phyloP scores from a whole-genome alignment of 2,329 filamentous ascomycete species.

The Blastomyces silverae region DNA sequence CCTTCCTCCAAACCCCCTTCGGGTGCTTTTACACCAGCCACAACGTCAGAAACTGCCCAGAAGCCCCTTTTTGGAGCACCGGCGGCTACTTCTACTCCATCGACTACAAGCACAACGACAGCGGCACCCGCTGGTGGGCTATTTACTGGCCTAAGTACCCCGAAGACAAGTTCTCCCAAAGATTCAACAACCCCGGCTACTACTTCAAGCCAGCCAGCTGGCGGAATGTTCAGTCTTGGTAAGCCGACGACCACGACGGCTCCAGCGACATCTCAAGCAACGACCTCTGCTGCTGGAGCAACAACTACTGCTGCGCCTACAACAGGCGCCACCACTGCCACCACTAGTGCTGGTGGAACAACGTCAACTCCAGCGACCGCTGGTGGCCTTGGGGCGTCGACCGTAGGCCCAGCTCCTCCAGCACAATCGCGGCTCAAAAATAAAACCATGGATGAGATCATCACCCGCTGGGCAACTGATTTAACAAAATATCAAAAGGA shows the following conservation, averaged over 20 bases:
- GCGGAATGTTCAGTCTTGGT: constrained; percentile 26
- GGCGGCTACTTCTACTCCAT: constrained; percentile 16
- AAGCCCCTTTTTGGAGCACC: constrained; percentile 12
- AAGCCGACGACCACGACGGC: constrained; percentile 26
- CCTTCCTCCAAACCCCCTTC: constrained; percentile 14
- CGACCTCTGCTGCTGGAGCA: constrained; percentile 23
- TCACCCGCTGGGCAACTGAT: constrained; percentile 93
- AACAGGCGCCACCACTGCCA: constrained; percentile 28
- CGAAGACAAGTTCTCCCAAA: constrained; percentile 23
- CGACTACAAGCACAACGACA: constrained; percentile 15
- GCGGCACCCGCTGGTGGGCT: constrained; percentile 25
- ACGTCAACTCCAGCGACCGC: constrained; percentile 30
- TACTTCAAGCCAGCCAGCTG: constrained; percentile 17
- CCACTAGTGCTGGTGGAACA: constrained; percentile 27
- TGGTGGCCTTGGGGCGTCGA: constrained; percentile 59
- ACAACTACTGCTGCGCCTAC: constrained; percentile 33
- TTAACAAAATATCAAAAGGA: constrained; percentile 94
- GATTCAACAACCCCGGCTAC: constrained; percentile 29
- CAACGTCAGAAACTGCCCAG: constrained; percentile 26
- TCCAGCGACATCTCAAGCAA: constrained; percentile 22
- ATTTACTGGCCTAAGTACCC: constrained; percentile 27
- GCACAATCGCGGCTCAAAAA: constrained; percentile 84
- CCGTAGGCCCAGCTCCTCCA: constrained; percentile 70
- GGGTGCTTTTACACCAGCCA: constrained; percentile 24
- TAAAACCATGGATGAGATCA: constrained; percentile 98